Evolutionary conservation across 192 early-diverging fungal species (phyloP), one percentile per base, ranked within the genome.

Genomic region (Geranomyces michiganensis): DNA sequence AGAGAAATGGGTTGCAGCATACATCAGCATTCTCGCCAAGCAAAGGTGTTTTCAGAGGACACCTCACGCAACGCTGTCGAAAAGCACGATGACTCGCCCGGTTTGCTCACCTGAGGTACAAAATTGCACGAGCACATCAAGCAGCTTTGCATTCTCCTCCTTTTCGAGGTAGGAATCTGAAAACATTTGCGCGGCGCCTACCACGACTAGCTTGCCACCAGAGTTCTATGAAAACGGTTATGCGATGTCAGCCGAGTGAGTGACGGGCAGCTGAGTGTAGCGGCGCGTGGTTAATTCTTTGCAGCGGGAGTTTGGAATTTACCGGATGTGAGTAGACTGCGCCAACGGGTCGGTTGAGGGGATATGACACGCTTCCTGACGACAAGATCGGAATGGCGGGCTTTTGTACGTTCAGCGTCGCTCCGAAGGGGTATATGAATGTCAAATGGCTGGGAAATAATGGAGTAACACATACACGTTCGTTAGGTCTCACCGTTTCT

Each of bases 351-450:
- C 87, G 76, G 58, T 86, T 86, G 24, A 89, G 67, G 19, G 87
- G 87, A 61, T 85, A 86, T 19, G 86, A 88, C 9, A 86, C 83
- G 3, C 73, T 83, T 48, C 87, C 87, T 31, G 87, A 83, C 14
- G 82, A 84, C 33, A 89, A 67, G 26, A 89, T 71, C 0, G 87
- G 86, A 36, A 89, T 78, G 19, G 84, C 78, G 27, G 87, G 87
- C 70, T 88, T 88, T 74, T 89, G 87, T 1, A 89, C 87, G 51
- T 82, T 86, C 21, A 89, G 61, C 1, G 86, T 83, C 14, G 87
- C 86, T 8, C 87, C 87, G 65, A 80, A 89, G 1, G 87, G 86
- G 65, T 86, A 88, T 13, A 89, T 71, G 64, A 89, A 79, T 56
- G 85, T 74, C 56, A 86, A 61, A 24, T 70, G n/a, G 45, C 80